Conservation (phyloP, 805 yeast species). For the Maudiozyma turicensis region DNA sequence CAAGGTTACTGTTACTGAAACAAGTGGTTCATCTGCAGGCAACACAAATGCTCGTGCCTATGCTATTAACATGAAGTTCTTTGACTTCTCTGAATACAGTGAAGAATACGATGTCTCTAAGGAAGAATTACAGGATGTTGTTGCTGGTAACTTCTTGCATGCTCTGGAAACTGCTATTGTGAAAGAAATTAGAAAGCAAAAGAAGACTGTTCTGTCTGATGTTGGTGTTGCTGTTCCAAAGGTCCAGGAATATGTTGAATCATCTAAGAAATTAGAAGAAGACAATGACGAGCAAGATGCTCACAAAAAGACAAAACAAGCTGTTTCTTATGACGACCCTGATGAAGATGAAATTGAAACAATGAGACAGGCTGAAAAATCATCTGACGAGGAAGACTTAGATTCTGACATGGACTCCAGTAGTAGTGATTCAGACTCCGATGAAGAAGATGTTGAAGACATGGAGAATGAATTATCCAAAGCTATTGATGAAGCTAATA, state of each 20-base stretch:
- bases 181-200: constrained; percentile 77
- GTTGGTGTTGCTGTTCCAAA: constrained; percentile 66
- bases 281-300: constrained; percentile 49
- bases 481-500: constrained; percentile 17
- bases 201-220: constrained; percentile 46
- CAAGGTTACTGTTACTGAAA: constrained; percentile 76
- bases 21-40: constrained; percentile 54
- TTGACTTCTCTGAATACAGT: constrained; percentile 63
- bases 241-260: constrained; percentile 34
- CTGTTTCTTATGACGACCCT: constrained; percentile 88
- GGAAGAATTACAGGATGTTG: constrained; percentile 62
- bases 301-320: constrained; percentile 61
- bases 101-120: constrained; percentile 82
- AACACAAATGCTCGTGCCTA: constrained; percentile 56
- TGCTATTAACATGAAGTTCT: constrained; percentile 65
- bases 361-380: constrained; percentile 73
- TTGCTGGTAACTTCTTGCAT: constrained; percentile 55
- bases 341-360: constrained; percentile 92
- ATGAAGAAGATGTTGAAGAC: constrained; percentile 31
- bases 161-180: constrained; percentile 63
- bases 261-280: constrained; percentile 32
- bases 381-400: constrained; percentile 57
- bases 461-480: constrained; percentile 22
- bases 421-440: constrained; percentile 34
- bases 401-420: constrained; percentile 31